A percentile compares a stretch with the other conserved stretches of the same genome.
phyloP scores from a whole-genome alignment of 2,329 filamentous ascomycete species.

The Ceratocystis smalleyi region DNA sequence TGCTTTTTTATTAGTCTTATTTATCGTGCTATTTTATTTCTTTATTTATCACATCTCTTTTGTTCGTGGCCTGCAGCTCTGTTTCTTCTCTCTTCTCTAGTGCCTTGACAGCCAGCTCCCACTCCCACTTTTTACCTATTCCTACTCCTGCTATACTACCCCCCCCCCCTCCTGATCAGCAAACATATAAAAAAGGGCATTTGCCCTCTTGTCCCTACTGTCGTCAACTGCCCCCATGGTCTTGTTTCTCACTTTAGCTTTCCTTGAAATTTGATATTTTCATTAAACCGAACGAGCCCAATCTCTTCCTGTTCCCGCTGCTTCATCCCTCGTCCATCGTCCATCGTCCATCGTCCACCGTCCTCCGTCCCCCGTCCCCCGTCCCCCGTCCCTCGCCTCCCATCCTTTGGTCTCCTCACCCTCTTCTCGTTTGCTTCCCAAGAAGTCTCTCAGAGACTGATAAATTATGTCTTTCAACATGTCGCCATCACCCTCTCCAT shows the following conservation, averaged over 20 bases:
- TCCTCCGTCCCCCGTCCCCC: background rate
- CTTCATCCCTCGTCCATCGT: too few relatives aligned
- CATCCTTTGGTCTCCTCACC: background rate
- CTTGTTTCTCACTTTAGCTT: background rate
- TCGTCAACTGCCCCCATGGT: background rate
- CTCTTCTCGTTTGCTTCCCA: too few relatives aligned
- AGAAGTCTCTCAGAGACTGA: too few relatives aligned
- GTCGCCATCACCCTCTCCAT: conserved; percentile 10
- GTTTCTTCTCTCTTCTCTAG: background rate
- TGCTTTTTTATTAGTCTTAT: background rate
- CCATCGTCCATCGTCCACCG: too few relatives aligned
- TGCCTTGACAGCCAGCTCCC: background rate
- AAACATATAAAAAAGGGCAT: background rate
- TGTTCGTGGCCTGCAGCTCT: background rate
- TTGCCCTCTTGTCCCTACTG: background rate
- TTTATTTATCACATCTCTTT: background rate
- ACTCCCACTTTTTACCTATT: background rate
- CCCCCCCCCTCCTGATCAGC: background rate
- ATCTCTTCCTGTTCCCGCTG: too few relatives aligned
- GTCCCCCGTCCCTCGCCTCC: background rate
- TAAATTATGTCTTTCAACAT: background rate
- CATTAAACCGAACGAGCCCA: too few relatives aligned
- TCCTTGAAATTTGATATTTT: background rate
- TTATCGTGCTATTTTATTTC: background rate
- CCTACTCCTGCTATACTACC: background rate